A percentile compares a stretch with the other conserved stretches of the same genome.
Conservation (phyloP, 495 filamentous ascomycete species). For the Penicillium daleae region DNA sequence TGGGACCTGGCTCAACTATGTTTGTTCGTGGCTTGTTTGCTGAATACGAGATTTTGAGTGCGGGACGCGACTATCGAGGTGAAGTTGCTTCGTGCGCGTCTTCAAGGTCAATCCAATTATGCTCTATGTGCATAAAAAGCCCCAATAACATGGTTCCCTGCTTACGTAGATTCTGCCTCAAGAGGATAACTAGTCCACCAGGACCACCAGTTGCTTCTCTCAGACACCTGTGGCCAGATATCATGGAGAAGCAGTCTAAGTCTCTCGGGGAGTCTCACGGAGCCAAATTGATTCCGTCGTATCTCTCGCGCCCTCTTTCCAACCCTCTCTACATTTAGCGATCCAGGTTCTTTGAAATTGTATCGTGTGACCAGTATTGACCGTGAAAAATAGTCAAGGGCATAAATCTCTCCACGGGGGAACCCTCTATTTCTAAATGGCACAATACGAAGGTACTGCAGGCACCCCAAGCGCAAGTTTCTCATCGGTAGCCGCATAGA, state of each 20-base stretch:
- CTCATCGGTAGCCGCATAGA: constrained; percentile 16
- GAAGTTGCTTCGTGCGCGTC: too few species aligned
- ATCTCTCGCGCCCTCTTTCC: constrained; percentile 3
- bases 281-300: background rate
- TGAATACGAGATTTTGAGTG: too few species aligned
- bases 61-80: too few species aligned
- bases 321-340: background rate
- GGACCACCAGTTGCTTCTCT: background rate
- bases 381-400: background rate
- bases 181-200: constrained; percentile 6
- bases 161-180: background rate
- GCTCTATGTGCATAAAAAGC: too few species aligned
- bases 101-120: too few species aligned
- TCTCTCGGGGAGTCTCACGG: background rate
- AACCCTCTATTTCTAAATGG: background rate
- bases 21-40: too few species aligned
- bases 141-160: too few species aligned
- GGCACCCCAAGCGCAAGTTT: constrained; percentile 4
- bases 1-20: too few species aligned
- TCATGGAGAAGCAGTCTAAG: background rate
- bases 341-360: background rate
- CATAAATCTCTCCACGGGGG: background rate
- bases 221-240: constrained; percentile 2
- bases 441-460: background rate
- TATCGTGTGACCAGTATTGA: constrained; percentile 3